Evolutionary conservation across 768 basidiomycete genomes (phyloP).

Genomic region (Coprinopsis marcescibilis): DNA sequence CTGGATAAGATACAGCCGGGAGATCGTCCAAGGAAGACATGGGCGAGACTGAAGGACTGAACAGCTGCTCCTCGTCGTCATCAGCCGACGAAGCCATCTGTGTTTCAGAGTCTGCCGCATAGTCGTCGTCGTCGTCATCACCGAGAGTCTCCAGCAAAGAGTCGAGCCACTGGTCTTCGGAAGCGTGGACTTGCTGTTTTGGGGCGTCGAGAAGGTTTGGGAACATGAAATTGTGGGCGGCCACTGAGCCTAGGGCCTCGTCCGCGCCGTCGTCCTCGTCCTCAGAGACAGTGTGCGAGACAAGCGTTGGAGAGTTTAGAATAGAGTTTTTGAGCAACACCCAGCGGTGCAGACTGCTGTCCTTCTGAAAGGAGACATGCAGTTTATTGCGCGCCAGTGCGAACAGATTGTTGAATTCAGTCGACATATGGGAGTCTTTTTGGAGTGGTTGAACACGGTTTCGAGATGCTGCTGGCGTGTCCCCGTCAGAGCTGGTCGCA

Average conservation of each 20-base stretch:
- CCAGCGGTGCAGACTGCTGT: slow-evolving; percentile 80
- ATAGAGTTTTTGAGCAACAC: slow-evolving; percentile 85
- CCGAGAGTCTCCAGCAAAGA: slow-evolving; percentile 69
- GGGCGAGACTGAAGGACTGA: slow-evolving; percentile 63
- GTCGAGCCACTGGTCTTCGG: slow-evolving; percentile 80
- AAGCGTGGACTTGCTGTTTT: slow-evolving; percentile 34
- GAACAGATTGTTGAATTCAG: slow-evolving; percentile 46
- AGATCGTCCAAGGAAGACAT: slow-evolving; percentile 78
- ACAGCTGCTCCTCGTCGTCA: slow-evolving; percentile 58
- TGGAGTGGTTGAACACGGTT: slow-evolving; percentile 10
- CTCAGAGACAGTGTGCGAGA: slow-evolving; percentile 28
- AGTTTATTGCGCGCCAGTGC: slow-evolving; percentile 71
- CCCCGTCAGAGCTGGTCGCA: too few relatives aligned
- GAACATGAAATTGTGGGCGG: slow-evolving; percentile 71
- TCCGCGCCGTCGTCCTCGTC: slow-evolving; percentile 40
- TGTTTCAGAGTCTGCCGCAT: slow-evolving; percentile 37
- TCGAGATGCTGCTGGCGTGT: too few relatives aligned
- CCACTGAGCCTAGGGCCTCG: slow-evolving; percentile 44
- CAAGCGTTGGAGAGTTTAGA: slow-evolving; percentile 42
- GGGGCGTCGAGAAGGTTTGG: slow-evolving; percentile 47
- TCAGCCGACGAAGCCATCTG: too few relatives aligned
- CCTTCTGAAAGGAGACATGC: slow-evolving; percentile 56
- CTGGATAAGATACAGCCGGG: slow-evolving; percentile 38
- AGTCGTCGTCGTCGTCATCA: slow-evolving; percentile 63
- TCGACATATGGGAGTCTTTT: slow-evolving; percentile 34